These are phyloP conservation scores for Anthoceros angustus DNA, from an alignment of 225 moss, liverwort and hornwort genomes.

Conservation along the genomic window DNA sequence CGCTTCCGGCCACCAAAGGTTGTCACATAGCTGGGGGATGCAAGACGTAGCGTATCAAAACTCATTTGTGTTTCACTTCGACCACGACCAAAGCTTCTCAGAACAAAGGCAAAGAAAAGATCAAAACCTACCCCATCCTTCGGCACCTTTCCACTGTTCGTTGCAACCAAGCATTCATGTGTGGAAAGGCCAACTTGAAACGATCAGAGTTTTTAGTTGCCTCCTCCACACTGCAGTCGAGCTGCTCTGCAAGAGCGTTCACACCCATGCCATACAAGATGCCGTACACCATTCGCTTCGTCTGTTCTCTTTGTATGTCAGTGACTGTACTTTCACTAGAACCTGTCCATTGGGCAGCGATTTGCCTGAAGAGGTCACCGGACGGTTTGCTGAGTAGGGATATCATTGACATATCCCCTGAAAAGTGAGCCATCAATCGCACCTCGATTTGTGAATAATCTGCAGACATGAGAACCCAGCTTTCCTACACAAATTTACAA, in stretches of 20 bases:
- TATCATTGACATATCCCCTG: slow-evolving; percentile 62
- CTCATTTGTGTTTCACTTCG: neutral
- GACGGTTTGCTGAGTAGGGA: slow-evolving; percentile 56
- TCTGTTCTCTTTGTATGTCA: slow-evolving; percentile 66
- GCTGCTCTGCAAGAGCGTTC: slow-evolving; percentile 58
- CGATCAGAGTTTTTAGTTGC: slow-evolving; percentile 63
- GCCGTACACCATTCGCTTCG: slow-evolving; percentile 77
- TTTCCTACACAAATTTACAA: slow-evolving; percentile 32
- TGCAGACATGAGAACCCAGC: slow-evolving; percentile 73
- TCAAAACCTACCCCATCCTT: slow-evolving; percentile 40
- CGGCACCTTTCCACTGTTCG: slow-evolving; percentile 61
- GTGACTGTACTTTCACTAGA: slow-evolving; percentile 37
- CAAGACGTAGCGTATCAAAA: neutral
- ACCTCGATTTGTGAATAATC: slow-evolving; percentile 97
- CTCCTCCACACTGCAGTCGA: slow-evolving; percentile 51
- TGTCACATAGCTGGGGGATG: slow-evolving; percentile 41
- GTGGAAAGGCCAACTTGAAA: slow-evolving; percentile 66
- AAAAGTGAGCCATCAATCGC: slow-evolving; percentile 89
- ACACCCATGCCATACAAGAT: slow-evolving; percentile 95
- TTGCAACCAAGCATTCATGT: slow-evolving; percentile 50
- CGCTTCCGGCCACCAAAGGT: slow-evolving; percentile 84
- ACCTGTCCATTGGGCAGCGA: slow-evolving; percentile 79
- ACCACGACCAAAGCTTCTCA: neutral
- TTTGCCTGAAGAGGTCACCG: slow-evolving; percentile 76
- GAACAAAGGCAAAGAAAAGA: neutral